Base-by-base conservation (phyloP, 1,284 basidiomycete genomes). In the Cerrena zonata region DNA sequence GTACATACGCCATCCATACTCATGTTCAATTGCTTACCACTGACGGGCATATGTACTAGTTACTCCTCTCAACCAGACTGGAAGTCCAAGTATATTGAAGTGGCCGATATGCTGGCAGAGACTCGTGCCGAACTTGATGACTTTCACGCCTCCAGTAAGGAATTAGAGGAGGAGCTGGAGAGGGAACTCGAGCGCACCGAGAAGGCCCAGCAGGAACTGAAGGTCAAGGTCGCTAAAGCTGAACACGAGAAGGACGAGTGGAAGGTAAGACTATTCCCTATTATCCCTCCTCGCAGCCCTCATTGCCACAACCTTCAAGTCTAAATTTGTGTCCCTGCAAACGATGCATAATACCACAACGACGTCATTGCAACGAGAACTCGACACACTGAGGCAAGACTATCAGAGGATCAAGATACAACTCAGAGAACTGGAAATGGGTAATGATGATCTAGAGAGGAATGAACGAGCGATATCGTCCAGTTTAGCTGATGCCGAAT, bases 361-460 rank as follows among this genome's bases (percentile, higher is more conserved):
- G 4, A 80, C 87, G 3, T 89, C 89, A 49, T 75, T 92, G 52
- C 90, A 95, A 69, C 82, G 89, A 47, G 92, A 96, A 70, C 78
- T 97, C 53, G 94, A 97, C 61, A 85, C 77, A 53, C 72, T 87
- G 44, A 76, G 91, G 49, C 86, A 89, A 59, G 89, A 91, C 58
- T 76, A 86, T 56, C 89, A 93, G 66, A 80, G 79, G 55, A 73
- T 84, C 52, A 91, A 90, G 67, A 74, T 91, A 22, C 86, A 91
- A 60, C 71, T 93, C 25, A 83, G 91, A 11, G 92, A 95, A 61
- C 75, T 96, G 45, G 94, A 97, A 69, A 87, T 96, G 82, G 94
- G 94, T 34, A 96, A 96, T 62, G 94, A 97, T 63, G 92, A 96
- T 69, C 75, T 97, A 53, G 94, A 97, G 67, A 75, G 91, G 57